phyloP scores from a whole-genome alignment of 768 basidiomycete genomes.

The Tricholoma sp. region DNA sequence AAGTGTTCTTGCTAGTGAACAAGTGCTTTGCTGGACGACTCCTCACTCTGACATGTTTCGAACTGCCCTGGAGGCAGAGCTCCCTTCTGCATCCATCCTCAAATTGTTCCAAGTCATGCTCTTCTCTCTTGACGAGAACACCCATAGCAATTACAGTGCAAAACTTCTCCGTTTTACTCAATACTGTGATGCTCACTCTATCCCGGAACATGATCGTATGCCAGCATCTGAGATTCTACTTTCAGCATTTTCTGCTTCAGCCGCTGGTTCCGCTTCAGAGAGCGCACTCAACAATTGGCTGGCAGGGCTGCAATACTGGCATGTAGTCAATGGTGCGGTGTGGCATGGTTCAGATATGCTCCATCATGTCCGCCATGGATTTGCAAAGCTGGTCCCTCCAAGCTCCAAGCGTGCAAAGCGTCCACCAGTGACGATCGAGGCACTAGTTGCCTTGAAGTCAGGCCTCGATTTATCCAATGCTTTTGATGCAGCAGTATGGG shows the following conservation, averaged over 20 bases:
- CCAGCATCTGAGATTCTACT: constrained; percentile 14
- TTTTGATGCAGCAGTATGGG: constrained; percentile 6
- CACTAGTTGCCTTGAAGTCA: not conserved
- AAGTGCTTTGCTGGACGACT: constrained; percentile 12
- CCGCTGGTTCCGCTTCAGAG: not conserved
- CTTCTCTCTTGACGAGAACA: constrained; percentile 14
- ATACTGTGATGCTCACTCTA: constrained; percentile 13
- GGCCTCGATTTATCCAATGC: constrained; percentile 9
- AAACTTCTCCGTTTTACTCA: constrained; percentile 17
- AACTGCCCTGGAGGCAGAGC: not conserved
- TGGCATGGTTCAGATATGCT: constrained; percentile 7
- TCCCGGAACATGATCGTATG: constrained; percentile 15
- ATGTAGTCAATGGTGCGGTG: constrained; percentile 4
- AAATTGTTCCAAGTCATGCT: not conserved
- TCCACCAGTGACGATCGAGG: constrained; percentile 9
- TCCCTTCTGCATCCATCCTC: not conserved
- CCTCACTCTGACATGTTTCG: constrained; percentile 6
- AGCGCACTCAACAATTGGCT: not conserved
- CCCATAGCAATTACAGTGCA: constrained; percentile 17
- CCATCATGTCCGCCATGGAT: constrained; percentile 2
- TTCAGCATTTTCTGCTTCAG: constrained; percentile 5
- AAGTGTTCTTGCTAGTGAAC: constrained; percentile 10
- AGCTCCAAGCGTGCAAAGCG: constrained; percentile 3
- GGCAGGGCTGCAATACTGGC: constrained; percentile 3
- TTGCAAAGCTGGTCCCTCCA: constrained; percentile 5